Conservation (phyloP, 2,329 filamentous ascomycete genomes). For the Curvularia lunata region DNA sequence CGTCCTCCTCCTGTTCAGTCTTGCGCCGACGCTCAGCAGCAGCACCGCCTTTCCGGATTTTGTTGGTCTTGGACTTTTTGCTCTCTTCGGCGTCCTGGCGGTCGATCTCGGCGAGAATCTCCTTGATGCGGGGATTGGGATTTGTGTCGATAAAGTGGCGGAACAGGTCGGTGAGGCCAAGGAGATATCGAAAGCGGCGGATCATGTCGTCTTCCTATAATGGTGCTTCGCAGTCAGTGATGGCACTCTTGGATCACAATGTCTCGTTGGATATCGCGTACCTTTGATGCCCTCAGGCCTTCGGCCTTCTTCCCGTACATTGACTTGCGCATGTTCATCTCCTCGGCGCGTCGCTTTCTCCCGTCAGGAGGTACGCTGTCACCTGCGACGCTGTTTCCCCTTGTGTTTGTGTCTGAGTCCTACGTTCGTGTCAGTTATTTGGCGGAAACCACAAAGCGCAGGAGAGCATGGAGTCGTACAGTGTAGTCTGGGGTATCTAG, state of each 20-base stretch:
- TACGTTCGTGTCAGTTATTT: conserved; percentile 41
- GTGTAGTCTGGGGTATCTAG: conserved; percentile 69
- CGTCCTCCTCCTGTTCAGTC: conserved; percentile 97
- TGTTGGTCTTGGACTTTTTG: conserved; percentile 72
- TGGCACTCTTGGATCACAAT: neutral
- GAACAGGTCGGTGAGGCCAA: conserved; percentile 95
- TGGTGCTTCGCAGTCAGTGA: conserved; percentile 17
- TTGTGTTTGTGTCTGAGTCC: conserved; percentile 72
- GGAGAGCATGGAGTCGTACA: conserved; percentile 42
- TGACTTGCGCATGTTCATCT: conserved; percentile 85
- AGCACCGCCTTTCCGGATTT: conserved; percentile 82
- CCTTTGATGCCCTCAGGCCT: conserved; percentile 88
- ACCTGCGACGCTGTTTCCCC: conserved; percentile 83
- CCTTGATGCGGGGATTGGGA: conserved; percentile 90
- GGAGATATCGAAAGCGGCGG: conserved; percentile 88
- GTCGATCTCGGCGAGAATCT: conserved; percentile 94
- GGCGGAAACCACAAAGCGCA: conserved; percentile 4
- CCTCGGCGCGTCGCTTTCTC: conserved; percentile 83
- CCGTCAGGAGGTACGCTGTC: conserved; percentile 72
- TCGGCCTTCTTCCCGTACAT: conserved; percentile 96
- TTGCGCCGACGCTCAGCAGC: conserved; percentile 78
- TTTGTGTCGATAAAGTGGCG: conserved; percentile 99
- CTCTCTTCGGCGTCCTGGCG: conserved; percentile 81
- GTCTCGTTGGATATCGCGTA: conserved; percentile 50
- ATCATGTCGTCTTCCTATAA: conserved; percentile 90